phyloP scores from a whole-genome alignment of 2,329 filamentous ascomycete species.

The Trichoderma semiorbis region DNA sequence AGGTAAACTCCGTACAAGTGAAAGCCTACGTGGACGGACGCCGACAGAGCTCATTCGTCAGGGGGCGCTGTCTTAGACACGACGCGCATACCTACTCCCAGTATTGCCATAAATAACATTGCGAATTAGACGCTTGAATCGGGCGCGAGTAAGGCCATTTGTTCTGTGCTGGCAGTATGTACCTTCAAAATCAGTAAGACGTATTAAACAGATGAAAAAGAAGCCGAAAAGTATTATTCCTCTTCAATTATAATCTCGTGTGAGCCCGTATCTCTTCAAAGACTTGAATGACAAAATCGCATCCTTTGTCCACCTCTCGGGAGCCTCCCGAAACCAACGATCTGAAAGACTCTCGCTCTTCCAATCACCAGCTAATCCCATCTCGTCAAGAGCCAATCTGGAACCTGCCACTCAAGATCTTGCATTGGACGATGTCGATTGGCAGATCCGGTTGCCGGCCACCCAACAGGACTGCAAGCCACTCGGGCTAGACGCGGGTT shows the following conservation, averaged over 20 bases:
- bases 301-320: neutral
- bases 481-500: slow-evolving; percentile 12
- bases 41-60: neutral
- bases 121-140: neutral
- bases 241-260: neutral
- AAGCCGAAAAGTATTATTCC: neutral
- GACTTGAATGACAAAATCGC: neutral
- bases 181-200: neutral
- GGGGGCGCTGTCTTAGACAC: neutral
- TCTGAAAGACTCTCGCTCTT: neutral
- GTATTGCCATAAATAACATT: neutral
- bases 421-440: neutral
- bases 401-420: slow-evolving; percentile 2
- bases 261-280: no score
- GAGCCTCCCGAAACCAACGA: neutral
- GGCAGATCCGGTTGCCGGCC: neutral
- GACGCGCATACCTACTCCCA: neutral
- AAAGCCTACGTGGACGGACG: neutral
- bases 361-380: neutral
- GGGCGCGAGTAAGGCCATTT: neutral
- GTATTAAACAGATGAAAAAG: neutral
- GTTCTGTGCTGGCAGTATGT: neutral
- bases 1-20: neutral
- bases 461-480: slow-evolving; percentile 6
- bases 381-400: neutral